These are phyloP conservation scores for Alloascoidea hylecoeti DNA, from an alignment of 805 yeast genomes.

Conservation along the genomic window DNA sequence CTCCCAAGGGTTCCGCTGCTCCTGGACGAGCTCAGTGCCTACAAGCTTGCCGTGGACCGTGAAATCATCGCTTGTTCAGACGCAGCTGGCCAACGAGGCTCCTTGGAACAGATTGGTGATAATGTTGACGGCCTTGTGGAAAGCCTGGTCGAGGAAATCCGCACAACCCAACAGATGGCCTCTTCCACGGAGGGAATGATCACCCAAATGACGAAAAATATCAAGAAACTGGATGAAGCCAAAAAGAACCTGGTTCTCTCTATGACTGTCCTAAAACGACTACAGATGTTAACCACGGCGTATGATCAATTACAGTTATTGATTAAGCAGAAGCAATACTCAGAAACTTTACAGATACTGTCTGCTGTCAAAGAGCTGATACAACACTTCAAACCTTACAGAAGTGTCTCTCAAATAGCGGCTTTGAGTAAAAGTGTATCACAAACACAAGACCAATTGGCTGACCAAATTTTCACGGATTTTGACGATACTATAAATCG, in stretches of 20 bases:
- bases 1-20: not conserved
- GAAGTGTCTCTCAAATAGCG: conserved; percentile 73
- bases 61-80: too few species aligned
- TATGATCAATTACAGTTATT: conserved; percentile 42
- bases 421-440: conserved; percentile 43
- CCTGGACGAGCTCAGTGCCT: not conserved
- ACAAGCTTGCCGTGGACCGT: not conserved
- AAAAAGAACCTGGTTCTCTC: conserved; percentile 74
- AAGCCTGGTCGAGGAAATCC: conserved; percentile 27
- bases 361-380: conserved; percentile 64
- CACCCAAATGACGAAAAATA: conserved; percentile 57
- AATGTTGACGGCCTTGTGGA: conserved; percentile 3
- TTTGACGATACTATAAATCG: conserved; percentile 38
- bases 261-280: conserved; percentile 74
- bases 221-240: conserved; percentile 65
- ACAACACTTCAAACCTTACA: conserved; percentile 62
- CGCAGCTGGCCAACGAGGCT: not conserved
- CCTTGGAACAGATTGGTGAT: not conserved
- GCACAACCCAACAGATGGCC: conserved; percentile 33
- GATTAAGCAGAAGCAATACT: conserved; percentile 28
- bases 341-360: conserved; percentile 43
- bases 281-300: conserved; percentile 76
- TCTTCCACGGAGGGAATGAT: conserved; percentile 45
- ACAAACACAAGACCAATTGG: conserved; percentile 42
- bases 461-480: conserved; percentile 61